Conservation (phyloP, 1,284 basidiomycete genomes). For the Lignosus rhinocerotis region DNA sequence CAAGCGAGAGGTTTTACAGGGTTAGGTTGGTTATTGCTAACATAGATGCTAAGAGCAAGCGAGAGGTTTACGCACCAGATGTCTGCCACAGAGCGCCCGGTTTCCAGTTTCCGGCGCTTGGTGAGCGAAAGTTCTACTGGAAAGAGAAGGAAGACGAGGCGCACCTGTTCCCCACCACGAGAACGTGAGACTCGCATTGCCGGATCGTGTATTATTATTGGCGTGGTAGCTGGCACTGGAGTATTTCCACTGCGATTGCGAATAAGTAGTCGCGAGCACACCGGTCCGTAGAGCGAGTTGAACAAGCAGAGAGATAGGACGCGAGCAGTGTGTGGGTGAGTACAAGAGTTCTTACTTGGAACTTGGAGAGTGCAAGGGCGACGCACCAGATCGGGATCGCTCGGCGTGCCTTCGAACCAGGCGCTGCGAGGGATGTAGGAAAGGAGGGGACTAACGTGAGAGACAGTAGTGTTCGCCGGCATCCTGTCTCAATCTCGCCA, state of each 20-base stretch:
- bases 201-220: conserved; percentile 15
- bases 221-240: conserved; percentile 21
- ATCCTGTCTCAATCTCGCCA: conserved; percentile 9
- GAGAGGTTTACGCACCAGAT: conserved; percentile 16
- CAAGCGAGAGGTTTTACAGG: too few relatives aligned
- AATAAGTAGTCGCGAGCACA: neutral
- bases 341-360: neutral
- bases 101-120: neutral
- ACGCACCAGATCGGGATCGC: conserved; percentile 23
- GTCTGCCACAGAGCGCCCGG: conserved; percentile 1
- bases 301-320: neutral
- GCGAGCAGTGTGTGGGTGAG: neutral
- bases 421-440: conserved; percentile 25
- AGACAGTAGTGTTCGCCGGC: conserved; percentile 28
- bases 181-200: conserved; percentile 23
- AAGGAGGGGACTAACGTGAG: conserved; percentile 28
- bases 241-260: conserved; percentile 4
- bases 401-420: conserved; percentile 19
- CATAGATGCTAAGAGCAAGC: neutral
- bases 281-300: too few relatives aligned
- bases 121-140: neutral
- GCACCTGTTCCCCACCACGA: conserved; percentile 28
- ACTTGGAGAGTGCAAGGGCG: neutral
- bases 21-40: neutral
- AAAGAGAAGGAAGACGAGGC: neutral